Evolutionary conservation across 805 yeast genomes (phyloP).

Genomic region (Middelhovenomyces tepae): DNA sequence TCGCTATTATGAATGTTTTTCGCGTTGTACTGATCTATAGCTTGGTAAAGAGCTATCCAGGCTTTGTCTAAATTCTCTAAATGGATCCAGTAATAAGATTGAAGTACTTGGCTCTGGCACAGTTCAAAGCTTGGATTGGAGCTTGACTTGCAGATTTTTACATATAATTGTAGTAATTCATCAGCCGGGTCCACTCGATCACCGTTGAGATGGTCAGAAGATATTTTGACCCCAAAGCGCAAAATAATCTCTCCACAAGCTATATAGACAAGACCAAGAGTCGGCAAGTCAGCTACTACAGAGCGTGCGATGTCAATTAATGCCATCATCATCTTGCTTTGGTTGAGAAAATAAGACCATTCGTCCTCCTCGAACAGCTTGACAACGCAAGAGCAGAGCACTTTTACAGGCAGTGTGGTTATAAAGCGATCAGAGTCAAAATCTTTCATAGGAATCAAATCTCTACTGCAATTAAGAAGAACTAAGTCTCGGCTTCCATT

Average conservation of each 20-base stretch:
- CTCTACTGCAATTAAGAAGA: too few species aligned
- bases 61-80: constrained; percentile 3
- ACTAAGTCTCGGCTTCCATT: too few species aligned
- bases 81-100: constrained; percentile 1
- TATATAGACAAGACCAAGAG: constrained; percentile 4
- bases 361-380: constrained; percentile 3
- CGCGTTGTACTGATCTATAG: constrained; percentile 2
- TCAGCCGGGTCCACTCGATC: constrained; percentile 3
- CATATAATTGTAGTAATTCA: too few species aligned
- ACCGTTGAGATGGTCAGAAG: background rate
- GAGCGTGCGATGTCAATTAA: background rate
- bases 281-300: background rate
- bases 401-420: constrained; percentile 4
- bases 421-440: too few species aligned
- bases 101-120: constrained; percentile 3
- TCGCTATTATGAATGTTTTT: background rate
- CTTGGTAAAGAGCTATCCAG: constrained; percentile 3
- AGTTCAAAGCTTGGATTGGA: constrained; percentile 5
- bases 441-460: too few species aligned
- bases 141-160: too few species aligned
- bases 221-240: constrained; percentile 2
- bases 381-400: constrained; percentile 6
- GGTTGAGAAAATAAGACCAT: constrained; percentile 4
- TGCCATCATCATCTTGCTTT: constrained; percentile 3
- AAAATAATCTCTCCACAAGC: constrained; percentile 8